phyloP scores from a whole-genome alignment of 2,329 filamentous ascomycete genomes.

The Tolypocladium sp. region DNA sequence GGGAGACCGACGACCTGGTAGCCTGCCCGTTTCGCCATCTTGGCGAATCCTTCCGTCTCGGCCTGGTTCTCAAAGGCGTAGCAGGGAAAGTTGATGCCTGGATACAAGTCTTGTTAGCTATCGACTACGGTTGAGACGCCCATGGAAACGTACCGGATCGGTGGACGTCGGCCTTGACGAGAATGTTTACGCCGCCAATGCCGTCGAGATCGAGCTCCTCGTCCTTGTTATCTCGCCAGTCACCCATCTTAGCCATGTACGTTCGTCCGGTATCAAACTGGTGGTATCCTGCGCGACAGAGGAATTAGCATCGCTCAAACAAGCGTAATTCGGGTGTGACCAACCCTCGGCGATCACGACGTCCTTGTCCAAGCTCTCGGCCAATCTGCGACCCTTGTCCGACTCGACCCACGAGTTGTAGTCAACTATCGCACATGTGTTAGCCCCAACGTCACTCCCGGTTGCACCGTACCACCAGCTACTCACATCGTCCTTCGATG shows the following conservation, averaged over 20 bases:
- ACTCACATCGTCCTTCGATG: slow-evolving; percentile 88
- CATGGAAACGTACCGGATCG: slow-evolving; percentile 59
- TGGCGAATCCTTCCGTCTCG: slow-evolving; percentile 96
- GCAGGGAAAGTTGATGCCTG: slow-evolving; percentile 93
- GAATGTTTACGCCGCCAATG: slow-evolving; percentile 92
- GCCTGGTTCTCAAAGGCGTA: slow-evolving; percentile 99
- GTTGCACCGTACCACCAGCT: neutral
- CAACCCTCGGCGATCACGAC: slow-evolving; percentile 82
- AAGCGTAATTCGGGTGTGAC: slow-evolving; percentile 1
- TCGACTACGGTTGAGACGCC: neutral
- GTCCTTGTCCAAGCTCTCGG: slow-evolving; percentile 66
- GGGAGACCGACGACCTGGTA: slow-evolving; percentile 88
- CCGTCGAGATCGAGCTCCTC: slow-evolving; percentile 89
- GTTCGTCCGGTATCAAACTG: slow-evolving; percentile 84
- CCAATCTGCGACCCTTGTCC: slow-evolving; percentile 68
- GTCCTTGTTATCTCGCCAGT: slow-evolving; percentile 87
- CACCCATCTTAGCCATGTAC: slow-evolving; percentile 85
- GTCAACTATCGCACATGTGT: slow-evolving; percentile 54
- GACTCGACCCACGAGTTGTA: slow-evolving; percentile 99
- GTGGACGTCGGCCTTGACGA: slow-evolving; percentile 97
- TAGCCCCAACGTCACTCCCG: neutral
- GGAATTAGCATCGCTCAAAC: slow-evolving; percentile 9
- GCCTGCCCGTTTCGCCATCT: slow-evolving; percentile 94
- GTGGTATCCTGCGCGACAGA: slow-evolving; percentile 62
- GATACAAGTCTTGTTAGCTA: neutral